These are phyloP conservation scores for Bromus sterilis DNA, from an alignment of 176 grass and related monocot species.

Conservation along the genomic window DNA sequence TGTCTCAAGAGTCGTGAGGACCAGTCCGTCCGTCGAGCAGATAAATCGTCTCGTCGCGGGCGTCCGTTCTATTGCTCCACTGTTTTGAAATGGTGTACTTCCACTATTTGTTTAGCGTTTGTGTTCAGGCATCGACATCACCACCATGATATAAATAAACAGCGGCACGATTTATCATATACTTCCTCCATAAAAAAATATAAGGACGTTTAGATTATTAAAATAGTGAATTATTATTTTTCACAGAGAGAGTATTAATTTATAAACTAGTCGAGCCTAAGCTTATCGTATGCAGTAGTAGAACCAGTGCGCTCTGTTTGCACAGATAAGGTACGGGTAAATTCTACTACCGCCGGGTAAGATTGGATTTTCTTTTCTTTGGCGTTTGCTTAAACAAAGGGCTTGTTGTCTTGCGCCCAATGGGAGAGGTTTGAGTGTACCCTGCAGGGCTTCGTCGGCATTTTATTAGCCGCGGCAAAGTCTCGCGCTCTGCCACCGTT, in stretches of 20 bases:
- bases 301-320: neutral
- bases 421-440: neutral
- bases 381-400: neutral
- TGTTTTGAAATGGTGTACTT: neutral
- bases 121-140: neutral
- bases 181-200: too few relatives aligned
- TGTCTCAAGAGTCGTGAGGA: conserved; percentile 11
- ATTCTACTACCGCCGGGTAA: neutral
- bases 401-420: neutral
- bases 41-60: neutral
- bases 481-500: neutral
- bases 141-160: neutral
- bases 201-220: too few relatives aligned
- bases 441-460: neutral
- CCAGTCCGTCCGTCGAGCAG: neutral
- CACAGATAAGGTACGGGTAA: neutral
- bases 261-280: neutral
- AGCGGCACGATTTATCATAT: too few relatives aligned
- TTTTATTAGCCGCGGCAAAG: neutral
- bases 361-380: neutral
- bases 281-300: neutral
- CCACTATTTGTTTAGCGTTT: neutral
- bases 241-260: too few relatives aligned
- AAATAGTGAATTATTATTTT: too few relatives aligned
- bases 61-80: neutral